These are phyloP conservation scores for Punica granatum DNA, from an alignment of 345 rosid genomes.

Conservation along the genomic window DNA sequence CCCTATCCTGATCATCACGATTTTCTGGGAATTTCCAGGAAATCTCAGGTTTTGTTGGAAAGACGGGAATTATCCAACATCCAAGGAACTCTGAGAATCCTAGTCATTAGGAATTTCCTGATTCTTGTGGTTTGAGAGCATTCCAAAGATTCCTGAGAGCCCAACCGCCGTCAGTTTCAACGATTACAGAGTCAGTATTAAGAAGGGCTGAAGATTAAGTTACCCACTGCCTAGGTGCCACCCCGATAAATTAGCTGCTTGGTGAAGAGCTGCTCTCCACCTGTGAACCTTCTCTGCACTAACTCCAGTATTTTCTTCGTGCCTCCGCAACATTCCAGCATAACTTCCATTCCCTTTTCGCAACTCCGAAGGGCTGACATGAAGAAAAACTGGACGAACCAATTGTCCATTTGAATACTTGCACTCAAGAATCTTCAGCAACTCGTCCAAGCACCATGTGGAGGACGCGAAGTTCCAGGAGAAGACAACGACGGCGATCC, in stretches of 20 bases:
- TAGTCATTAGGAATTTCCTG: no score
- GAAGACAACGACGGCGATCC: conserved; percentile 12
- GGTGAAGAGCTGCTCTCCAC: conserved; percentile 14
- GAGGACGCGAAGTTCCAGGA: conserved; percentile 21
- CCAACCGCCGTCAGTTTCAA: not conserved
- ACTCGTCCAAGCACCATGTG: conserved; percentile 23
- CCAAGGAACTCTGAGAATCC: no score
- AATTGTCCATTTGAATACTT: conserved; percentile 5
- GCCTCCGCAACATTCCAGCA: not conserved
- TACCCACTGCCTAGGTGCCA: conserved; percentile 12
- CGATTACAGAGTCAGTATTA: not conserved
- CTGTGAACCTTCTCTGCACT: conserved; percentile 7
- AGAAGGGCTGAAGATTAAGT: not conserved
- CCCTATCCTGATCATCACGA: not conserved
- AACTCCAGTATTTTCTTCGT: not conserved
- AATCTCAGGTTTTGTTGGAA: not conserved
- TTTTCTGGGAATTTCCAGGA: not conserved
- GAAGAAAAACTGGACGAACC: conserved; percentile 17
- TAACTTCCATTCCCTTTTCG: conserved; percentile 11
- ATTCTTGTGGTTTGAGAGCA: no score
- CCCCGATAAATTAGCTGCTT: conserved; percentile 14
- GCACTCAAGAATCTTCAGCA: conserved; percentile 16
- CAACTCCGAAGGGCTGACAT: conserved; percentile 14
- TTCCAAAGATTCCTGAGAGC: not conserved
- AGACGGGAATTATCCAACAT: no score